These are phyloP conservation scores for Colletotrichum filicis DNA, from an alignment of 2,329 filamentous ascomycete genomes.

Conservation along the genomic window DNA sequence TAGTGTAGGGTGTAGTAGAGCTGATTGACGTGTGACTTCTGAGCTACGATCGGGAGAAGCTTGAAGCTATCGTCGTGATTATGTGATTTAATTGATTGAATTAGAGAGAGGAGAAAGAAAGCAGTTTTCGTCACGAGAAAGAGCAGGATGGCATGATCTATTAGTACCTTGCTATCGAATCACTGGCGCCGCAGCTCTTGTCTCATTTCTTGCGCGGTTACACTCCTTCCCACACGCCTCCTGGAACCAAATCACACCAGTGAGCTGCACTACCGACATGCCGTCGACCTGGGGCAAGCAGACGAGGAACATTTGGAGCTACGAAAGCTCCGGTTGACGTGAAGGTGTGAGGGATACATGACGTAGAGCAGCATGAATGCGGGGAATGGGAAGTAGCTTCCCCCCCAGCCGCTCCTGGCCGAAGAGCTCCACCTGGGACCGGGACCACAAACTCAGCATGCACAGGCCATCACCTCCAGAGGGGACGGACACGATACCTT, in stretches of 20 bases:
- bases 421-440: slow-evolving; percentile 4
- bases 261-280: background rate
- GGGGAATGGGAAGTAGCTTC: slow-evolving; percentile 38
- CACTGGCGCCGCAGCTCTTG: slow-evolving; percentile 21
- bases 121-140: background rate
- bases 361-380: slow-evolving; percentile 40
- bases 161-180: slow-evolving; percentile 28
- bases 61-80: slow-evolving; percentile 5
- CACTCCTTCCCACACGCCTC: slow-evolving; percentile 14
- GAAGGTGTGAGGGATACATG: slow-evolving; percentile 39
- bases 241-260: slow-evolving; percentile 22
- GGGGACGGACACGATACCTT: background rate
- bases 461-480: slow-evolving; percentile 20
- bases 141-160: slow-evolving; percentile 28
- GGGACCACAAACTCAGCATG: background rate
- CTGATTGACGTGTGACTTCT: background rate
- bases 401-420: slow-evolving; percentile 22
- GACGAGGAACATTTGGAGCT: slow-evolving; percentile 21
- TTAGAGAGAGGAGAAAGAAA: background rate
- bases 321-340: slow-evolving; percentile 8
- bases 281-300: background rate
- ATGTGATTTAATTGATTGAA: slow-evolving; percentile 20
- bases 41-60: background rate
- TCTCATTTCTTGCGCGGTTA: slow-evolving; percentile 25
- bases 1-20: background rate